Evolutionary conservation across 495 filamentous ascomycete genomes (phyloP), one percentile per base, ranked within the genome.

Genomic region (Annulohypoxylon nitens): DNA sequence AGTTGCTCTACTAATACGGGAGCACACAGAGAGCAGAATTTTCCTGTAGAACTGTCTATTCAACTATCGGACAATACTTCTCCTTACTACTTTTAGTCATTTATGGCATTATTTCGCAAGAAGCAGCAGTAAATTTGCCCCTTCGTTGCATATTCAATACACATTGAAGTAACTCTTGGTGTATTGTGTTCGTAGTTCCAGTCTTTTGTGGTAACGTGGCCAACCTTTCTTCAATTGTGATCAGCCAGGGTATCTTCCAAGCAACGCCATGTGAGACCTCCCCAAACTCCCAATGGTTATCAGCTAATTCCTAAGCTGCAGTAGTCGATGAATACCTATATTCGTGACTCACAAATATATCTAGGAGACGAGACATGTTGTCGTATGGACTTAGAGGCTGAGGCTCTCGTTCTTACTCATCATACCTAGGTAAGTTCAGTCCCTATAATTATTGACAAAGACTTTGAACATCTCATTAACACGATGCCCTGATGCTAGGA

Each of bases 61-160:
- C 30, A 57, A 36, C n/a, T 18, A 73, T 60, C 45, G 25, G 43
- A 10, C 11, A 48, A 18, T 61, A 7, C 12, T 37, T 58, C 39
- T 37, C 16, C 34, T 54, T 50, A 14, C n/a, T 33, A 43, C 14
- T 9, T 4, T 20, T 30, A 57, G 64, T 69, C 20, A 64, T 54
- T 25, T 2, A 53, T 50, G 53, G 64, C 34, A 12, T 14, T 30
- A 25, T 23, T 41, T 55, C 16, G 36, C 18, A 43, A 57, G 61
- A 26, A 59, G 61, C 37, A 41, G 47, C 43, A 26, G 36, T 61
- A 57, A 18, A 57, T 34, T 64, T 69, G 65, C 55, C 65, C 53
- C 54, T 50, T 60, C 10, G 30, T 65, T 12, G 45, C 47, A 61
- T 55, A 55, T 12, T 39, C 16, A 55, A 58, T 43, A 64, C 30